Percentiles rank a stretch among this genome's conserved stretches.
Conservation (phyloP, 495 filamentous ascomycete genomes). For the Daldinia loculata region DNA sequence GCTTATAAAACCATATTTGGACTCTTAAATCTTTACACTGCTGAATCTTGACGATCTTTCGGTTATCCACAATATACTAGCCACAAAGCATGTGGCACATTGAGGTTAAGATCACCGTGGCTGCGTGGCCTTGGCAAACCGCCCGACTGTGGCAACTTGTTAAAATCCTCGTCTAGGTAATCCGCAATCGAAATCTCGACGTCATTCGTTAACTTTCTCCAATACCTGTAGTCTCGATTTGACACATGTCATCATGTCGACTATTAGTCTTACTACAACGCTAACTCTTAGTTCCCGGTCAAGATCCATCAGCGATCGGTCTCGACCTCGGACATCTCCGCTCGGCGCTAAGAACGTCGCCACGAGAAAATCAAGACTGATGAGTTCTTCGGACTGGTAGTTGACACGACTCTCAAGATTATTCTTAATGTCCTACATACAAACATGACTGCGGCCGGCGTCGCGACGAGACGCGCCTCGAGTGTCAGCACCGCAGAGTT, state of each 20-base stretch:
- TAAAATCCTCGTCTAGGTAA: not conserved
- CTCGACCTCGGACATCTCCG: constrained; percentile 25
- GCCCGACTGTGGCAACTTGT: not conserved
- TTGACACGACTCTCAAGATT: not conserved
- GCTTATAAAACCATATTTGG: too few species aligned
- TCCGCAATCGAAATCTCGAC: not conserved
- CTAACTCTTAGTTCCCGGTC: constrained; percentile 3
- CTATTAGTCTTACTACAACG: not conserved
- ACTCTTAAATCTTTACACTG: too few species aligned
- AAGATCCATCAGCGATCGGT: constrained; percentile 13
- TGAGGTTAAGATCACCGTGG: too few species aligned
- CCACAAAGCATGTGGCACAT: too few species aligned
- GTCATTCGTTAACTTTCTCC: not conserved
- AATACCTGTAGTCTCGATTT: not conserved
- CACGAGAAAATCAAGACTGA: constrained; percentile 16
- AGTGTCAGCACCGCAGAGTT: constrained; percentile 34
- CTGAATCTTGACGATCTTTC: not conserved
- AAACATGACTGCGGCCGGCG: constrained; percentile 15
- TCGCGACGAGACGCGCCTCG: constrained; percentile 28
- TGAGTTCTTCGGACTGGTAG: not conserved
- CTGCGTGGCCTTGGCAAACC: too few species aligned
- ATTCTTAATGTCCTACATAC: not conserved
- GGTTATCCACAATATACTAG: not conserved
- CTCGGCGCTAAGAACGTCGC: constrained; percentile 14
- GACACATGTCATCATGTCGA: constrained; percentile 6